Evolutionary conservation across 2,329 filamentous ascomycete genomes (phyloP).

Genomic region (Xylaria sp.): DNA sequence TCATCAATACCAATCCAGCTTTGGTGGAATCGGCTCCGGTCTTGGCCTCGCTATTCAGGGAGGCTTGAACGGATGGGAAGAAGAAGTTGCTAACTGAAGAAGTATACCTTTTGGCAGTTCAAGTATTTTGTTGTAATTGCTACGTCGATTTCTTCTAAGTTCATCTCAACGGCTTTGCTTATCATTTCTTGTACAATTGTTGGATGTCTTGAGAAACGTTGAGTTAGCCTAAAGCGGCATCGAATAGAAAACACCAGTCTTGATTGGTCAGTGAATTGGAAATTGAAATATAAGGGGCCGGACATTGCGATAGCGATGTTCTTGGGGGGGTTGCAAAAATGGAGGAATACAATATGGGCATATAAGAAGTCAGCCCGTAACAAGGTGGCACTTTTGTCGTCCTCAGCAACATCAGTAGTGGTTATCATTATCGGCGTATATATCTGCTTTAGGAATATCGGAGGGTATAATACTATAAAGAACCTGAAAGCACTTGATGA

Average conservation of each 20-base stretch:
- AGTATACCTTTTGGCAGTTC: slow-evolving; percentile 20
- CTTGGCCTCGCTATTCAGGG: slow-evolving; percentile 72
- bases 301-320: slow-evolving; percentile 5
- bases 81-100: slow-evolving; percentile 69
- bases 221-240: slow-evolving; percentile 9
- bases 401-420: slow-evolving; percentile 32
- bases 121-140: slow-evolving; percentile 58
- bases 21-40: slow-evolving; percentile 67
- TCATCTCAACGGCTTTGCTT: slow-evolving; percentile 43
- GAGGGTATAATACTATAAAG: slow-evolving; percentile 46
- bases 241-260: slow-evolving; percentile 12
- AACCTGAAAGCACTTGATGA: slow-evolving; percentile 6
- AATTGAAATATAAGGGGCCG: slow-evolving; percentile 9
- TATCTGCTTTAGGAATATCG: slow-evolving; percentile 41
- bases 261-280: slow-evolving; percentile 2
- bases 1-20: slow-evolving; percentile 74
- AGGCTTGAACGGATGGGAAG: slow-evolving; percentile 74
- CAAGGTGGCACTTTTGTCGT: slow-evolving; percentile 27
- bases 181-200: slow-evolving; percentile 49
- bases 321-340: slow-evolving; percentile 7
- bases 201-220: slow-evolving; percentile 44
- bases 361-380: slow-evolving; percentile 6
- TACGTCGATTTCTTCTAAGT: slow-evolving; percentile 47
- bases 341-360: slow-evolving; percentile 23
- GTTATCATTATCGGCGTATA: slow-evolving; percentile 39